Conservation (phyloP, 768 basidiomycete species). For the Tricholoma bakamatsutake region DNA sequence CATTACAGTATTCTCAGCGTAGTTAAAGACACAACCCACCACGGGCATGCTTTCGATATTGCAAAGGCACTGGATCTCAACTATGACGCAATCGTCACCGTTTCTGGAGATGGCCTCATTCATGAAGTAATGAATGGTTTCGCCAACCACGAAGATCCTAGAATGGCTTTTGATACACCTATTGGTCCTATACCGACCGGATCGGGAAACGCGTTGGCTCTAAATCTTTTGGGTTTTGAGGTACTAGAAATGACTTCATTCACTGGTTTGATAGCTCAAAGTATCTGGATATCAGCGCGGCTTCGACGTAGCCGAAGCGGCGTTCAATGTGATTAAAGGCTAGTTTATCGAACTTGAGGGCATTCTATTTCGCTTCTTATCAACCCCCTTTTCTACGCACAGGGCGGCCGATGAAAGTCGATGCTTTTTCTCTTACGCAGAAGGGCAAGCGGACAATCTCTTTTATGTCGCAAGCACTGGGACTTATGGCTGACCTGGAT, state of each 20-base stretch:
- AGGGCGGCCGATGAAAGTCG: conserved; percentile 72
- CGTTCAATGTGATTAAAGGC: conserved; percentile 82
- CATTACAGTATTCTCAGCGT: neutral
- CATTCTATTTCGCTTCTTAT: neutral
- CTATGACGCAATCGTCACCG: conserved; percentile 66
- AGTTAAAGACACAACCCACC: conserved; percentile 52
- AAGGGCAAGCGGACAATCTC: conserved; percentile 56
- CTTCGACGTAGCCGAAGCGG: conserved; percentile 63
- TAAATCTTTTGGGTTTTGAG: conserved; percentile 69
- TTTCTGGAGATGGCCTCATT: conserved; percentile 82
- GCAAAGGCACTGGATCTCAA: conserved; percentile 48
- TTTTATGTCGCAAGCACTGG: conserved; percentile 80
- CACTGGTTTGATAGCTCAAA: neutral
- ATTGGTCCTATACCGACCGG: conserved; percentile 78
- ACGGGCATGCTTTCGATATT: conserved; percentile 63
- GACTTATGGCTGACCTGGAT: conserved; percentile 83
- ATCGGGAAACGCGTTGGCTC: conserved; percentile 70
- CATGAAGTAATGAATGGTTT: conserved; percentile 86
- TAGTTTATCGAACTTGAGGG: neutral
- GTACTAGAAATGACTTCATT: conserved; percentile 25
- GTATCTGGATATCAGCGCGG: conserved; percentile 42
- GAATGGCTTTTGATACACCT: conserved; percentile 59
- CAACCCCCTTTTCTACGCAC: neutral
- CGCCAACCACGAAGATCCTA: conserved; percentile 54
- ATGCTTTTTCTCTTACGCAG: conserved; percentile 75